A percentile compares a stretch with the other conserved stretches of the same genome.
Evolutionary conservation across 1,284 basidiomycete genomes (phyloP).

Genomic region (Anthracocystis panici-leucophaei): DNA sequence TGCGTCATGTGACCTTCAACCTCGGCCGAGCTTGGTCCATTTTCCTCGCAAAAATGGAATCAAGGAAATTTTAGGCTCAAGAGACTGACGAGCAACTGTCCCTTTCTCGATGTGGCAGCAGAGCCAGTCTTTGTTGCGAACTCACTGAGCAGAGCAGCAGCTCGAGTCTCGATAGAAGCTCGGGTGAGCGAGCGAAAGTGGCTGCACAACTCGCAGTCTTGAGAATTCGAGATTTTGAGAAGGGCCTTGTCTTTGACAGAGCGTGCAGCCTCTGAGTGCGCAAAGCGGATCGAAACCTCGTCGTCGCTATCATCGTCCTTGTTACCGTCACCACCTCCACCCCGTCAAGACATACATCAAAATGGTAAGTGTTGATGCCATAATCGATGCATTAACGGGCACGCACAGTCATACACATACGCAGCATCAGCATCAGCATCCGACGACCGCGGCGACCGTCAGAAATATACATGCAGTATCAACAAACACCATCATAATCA

Average conservation of each 20-base stretch:
- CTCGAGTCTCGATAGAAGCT: not conserved
- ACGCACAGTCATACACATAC: slow-evolving; percentile 9
- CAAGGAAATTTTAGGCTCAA: not conserved
- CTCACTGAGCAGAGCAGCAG: not conserved
- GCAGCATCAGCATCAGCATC: slow-evolving; percentile 7
- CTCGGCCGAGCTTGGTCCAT: slow-evolving; percentile 14
- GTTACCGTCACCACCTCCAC: slow-evolving; percentile 46
- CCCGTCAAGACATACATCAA: slow-evolving; percentile 53
- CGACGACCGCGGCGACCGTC: slow-evolving; percentile 1
- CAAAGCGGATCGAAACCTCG: slow-evolving; percentile 14
- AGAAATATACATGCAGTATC: slow-evolving; percentile 1
- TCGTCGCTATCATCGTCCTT: slow-evolving; percentile 43
- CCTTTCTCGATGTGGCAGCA: slow-evolving; percentile 2
- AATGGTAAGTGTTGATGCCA: slow-evolving; percentile 52
- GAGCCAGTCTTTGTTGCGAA: slow-evolving; percentile 7
- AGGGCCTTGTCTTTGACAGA: not conserved
- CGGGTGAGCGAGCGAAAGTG: not conserved
- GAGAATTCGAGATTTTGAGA: slow-evolving; percentile 12
- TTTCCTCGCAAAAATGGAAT: not conserved
- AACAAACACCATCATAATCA: not conserved
- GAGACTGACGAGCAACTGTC: slow-evolving; percentile 7
- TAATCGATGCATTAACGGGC: slow-evolving; percentile 10
- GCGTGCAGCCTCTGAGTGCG: slow-evolving; percentile 2
- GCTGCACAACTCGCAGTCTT: not conserved
- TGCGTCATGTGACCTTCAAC: slow-evolving; percentile 4